Conservation (phyloP, 106 monocot genomes). For the Triglochin maritima region DNA sequence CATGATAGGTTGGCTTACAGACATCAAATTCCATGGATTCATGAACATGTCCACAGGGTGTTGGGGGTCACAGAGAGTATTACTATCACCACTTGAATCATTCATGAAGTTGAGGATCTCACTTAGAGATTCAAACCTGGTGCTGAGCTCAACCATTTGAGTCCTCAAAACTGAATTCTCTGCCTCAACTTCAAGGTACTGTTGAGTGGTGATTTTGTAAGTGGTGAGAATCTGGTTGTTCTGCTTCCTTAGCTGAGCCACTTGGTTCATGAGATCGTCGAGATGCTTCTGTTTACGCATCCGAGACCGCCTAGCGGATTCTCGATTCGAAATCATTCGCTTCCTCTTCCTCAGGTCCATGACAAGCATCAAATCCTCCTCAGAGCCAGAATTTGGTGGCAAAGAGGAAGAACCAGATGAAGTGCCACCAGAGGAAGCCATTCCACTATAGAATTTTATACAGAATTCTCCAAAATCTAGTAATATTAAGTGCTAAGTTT, state of each 20-base stretch:
- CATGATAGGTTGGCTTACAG: slow-evolving; percentile 20
- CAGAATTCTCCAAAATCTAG: neutral
- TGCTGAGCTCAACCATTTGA: slow-evolving; percentile 15
- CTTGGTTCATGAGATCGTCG: slow-evolving; percentile 15
- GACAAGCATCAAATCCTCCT: slow-evolving; percentile 8
- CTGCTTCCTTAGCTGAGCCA: slow-evolving; percentile 15
- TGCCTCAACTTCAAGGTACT: slow-evolving; percentile 7
- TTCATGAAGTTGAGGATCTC: slow-evolving; percentile 19
- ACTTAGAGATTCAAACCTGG: slow-evolving; percentile 17
- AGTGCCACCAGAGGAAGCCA: slow-evolving; percentile 21
- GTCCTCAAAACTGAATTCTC: slow-evolving; percentile 22
- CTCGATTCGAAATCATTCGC: slow-evolving; percentile 24
- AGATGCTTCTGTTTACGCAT: slow-evolving; percentile 23
- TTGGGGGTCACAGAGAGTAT: neutral
- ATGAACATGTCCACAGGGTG: slow-evolving; percentile 6
- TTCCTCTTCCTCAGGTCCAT: slow-evolving; percentile 17
- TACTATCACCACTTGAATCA: neutral
- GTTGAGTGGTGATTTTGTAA: slow-evolving; percentile 15
- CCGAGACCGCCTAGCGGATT: slow-evolving; percentile 21
- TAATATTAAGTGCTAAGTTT: neutral
- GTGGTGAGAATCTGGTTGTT: slow-evolving; percentile 23
- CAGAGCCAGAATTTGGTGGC: neutral
- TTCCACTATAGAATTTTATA: slow-evolving; percentile 5
- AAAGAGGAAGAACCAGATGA: slow-evolving; percentile 2
- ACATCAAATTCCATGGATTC: slow-evolving; percentile 15